Conservation (phyloP, 768 basidiomycete genomes). For the Trametes maxima region DNA sequence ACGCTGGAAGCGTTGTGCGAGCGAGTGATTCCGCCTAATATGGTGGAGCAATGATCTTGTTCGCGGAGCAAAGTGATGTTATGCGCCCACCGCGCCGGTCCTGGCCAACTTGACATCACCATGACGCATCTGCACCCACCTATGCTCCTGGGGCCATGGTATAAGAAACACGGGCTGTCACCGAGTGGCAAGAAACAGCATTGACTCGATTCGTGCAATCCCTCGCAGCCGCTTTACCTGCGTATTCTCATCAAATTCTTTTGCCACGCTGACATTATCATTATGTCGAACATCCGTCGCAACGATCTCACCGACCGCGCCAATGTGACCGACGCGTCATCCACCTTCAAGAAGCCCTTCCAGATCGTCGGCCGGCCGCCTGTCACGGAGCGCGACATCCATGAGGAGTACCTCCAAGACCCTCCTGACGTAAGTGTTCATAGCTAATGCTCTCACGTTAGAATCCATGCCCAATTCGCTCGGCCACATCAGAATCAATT, state of each 20-base stretch:
- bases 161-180: neutral
- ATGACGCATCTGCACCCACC: slow-evolving; percentile 12
- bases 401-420: slow-evolving; percentile 37
- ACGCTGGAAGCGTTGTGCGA: neutral
- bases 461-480: neutral
- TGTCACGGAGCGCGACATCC: slow-evolving; percentile 36
- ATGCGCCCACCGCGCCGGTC: slow-evolving; percentile 4
- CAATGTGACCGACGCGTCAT: slow-evolving; percentile 12
- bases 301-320: slow-evolving; percentile 15
- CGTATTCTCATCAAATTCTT: neutral
- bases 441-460: neutral
- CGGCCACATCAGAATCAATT: slow-evolving; percentile 22
- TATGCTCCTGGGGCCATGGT: neutral
- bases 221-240: neutral
- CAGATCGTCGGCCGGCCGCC: slow-evolving; percentile 32
- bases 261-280: neutral
- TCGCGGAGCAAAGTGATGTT: neutral
- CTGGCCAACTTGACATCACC: slow-evolving; percentile 16
- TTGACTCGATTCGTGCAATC: neutral
- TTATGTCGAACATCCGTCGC: slow-evolving; percentile 16
- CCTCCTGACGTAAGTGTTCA: slow-evolving; percentile 33
- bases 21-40: neutral
- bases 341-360: slow-evolving; percentile 33
- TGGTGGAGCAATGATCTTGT: slow-evolving; percentile 15
- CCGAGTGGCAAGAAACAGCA: neutral